Evolutionary conservation across 1,284 basidiomycete species (phyloP).

Genomic region (Trametes pubescens): DNA sequence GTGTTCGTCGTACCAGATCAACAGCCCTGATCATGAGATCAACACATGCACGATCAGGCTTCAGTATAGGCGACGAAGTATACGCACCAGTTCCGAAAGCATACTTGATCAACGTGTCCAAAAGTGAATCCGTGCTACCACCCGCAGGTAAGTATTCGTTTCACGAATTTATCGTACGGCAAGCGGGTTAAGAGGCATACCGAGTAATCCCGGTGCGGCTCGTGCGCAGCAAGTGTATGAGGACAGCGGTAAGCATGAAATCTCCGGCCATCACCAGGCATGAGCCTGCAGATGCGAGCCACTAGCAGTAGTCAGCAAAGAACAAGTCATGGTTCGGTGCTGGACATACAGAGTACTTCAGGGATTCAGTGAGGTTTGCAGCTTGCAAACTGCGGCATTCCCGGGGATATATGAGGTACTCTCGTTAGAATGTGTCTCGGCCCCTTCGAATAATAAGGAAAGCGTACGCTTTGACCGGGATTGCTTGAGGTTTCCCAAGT

Average conservation of each 20-base stretch:
- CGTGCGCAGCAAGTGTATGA: constrained; percentile 14
- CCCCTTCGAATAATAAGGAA: no score
- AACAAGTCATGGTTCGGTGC: not conserved
- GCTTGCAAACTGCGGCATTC: constrained; percentile 1
- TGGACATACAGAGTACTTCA: constrained; percentile 12
- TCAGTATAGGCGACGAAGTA: not conserved
- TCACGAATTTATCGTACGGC: no score
- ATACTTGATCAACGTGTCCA: constrained; percentile 18
- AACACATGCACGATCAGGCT: not conserved
- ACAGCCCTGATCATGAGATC: not conserved
- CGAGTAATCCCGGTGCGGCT: constrained; percentile 16
- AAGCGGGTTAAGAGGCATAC: not conserved
- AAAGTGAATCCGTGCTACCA: constrained; percentile 17
- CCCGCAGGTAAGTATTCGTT: no score
- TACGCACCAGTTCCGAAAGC: constrained; percentile 18
- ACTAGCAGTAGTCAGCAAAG: no score
- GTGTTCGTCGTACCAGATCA: constrained; percentile 14
- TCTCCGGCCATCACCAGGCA: constrained; percentile 12
- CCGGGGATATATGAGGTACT: no score
- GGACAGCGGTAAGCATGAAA: constrained; percentile 7
- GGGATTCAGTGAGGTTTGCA: not conserved
- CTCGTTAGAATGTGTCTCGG: no score
- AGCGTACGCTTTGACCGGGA: no score
- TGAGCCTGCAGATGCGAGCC: constrained; percentile 11
- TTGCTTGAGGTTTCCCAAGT: no score